Evolutionary conservation across 2,329 filamentous ascomycete species (phyloP).

Genomic region (Trichoderma sp.): DNA sequence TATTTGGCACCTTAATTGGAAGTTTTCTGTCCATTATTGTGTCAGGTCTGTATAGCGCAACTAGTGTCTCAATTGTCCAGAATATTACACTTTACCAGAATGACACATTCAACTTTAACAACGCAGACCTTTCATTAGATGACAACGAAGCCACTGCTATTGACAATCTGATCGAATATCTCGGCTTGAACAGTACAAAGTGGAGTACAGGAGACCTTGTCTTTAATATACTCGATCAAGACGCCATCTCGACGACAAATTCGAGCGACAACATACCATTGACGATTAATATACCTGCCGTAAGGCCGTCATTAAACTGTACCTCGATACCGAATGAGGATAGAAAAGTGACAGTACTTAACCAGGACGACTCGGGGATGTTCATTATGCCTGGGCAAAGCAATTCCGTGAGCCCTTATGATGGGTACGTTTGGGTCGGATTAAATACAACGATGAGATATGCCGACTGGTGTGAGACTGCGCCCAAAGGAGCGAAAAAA

Average conservation of each 20-base stretch:
- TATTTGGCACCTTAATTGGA: constrained; percentile 4
- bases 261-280: neutral
- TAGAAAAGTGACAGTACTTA: neutral
- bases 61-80: neutral
- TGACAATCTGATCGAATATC: constrained; percentile 7
- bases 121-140: neutral
- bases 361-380: neutral
- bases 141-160: constrained; percentile 10
- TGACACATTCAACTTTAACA: constrained; percentile 6
- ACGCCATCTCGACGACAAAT: neutral
- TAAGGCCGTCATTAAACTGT: constrained; percentile 3
- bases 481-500: neutral
- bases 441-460: constrained; percentile 2
- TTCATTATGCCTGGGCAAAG: constrained; percentile 2
- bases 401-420: neutral
- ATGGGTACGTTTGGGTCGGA: constrained; percentile 1
- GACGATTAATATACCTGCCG: neutral
- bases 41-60: constrained; percentile 7
- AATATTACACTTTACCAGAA: neutral
- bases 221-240: neutral
- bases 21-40: constrained; percentile 7
- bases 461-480: constrained; percentile 4
- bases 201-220: neutral
- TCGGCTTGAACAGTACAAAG: constrained; percentile 6
- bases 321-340: neutral